Percentiles rank a stretch among this genome's conserved stretches.
phyloP scores from a whole-genome alignment of 305 asterid species.

The Fraxinus sp. region DNA sequence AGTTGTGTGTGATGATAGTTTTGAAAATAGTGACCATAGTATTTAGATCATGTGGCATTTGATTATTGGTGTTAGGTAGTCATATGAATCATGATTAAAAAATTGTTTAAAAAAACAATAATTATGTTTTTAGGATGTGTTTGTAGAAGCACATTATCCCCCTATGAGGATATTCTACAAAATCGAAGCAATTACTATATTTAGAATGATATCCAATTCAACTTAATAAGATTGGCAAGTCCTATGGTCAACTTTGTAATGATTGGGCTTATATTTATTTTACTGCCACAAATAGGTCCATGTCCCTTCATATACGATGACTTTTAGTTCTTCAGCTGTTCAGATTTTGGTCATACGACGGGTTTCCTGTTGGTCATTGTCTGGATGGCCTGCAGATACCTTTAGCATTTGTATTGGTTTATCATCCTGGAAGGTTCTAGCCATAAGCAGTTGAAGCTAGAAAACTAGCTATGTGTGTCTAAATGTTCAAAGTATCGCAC shows the following conservation, averaged over 20 bases:
- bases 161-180: background rate
- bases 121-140: background rate
- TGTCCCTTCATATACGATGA: background rate
- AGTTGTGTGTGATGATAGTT: conserved; percentile 9
- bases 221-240: background rate
- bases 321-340: background rate
- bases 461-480: background rate
- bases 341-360: background rate
- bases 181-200: background rate
- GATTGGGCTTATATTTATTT: background rate
- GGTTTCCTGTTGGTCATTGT: background rate
- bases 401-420: background rate
- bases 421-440: background rate
- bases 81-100: background rate
- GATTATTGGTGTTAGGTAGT: background rate
- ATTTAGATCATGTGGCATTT: background rate
- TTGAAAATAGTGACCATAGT: background rate
- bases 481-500: background rate
- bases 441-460: background rate
- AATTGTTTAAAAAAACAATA: background rate
- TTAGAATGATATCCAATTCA: background rate
- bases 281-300: background rate
- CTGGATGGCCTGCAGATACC: background rate
- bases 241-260: background rate
- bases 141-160: background rate